These are phyloP conservation scores for Pseudogymnoascus sp. DNA, from an alignment of 2,329 filamentous ascomycete genomes.

Conservation along the genomic window DNA sequence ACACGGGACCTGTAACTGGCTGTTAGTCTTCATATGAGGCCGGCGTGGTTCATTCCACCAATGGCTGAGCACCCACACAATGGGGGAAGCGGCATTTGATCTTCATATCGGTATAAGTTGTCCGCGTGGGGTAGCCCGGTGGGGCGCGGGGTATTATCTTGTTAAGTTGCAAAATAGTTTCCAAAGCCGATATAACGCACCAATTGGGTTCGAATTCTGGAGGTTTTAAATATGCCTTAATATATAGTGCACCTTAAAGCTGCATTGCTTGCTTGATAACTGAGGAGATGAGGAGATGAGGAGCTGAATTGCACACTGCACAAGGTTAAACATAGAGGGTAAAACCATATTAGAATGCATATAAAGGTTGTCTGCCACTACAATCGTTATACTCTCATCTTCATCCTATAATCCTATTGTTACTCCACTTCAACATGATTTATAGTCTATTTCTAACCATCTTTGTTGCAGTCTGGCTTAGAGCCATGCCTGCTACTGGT, in stretches of 20 bases:
- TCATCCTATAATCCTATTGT: background rate
- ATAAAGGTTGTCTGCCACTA: background rate
- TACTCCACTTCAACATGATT: background rate
- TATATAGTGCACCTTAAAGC: background rate
- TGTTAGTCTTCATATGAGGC: background rate
- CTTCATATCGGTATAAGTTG: background rate
- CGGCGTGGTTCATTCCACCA: background rate
- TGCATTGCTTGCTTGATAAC: background rate
- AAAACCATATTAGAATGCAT: background rate
- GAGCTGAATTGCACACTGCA: background rate
- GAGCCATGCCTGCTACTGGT: background rate
- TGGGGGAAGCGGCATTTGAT: background rate
- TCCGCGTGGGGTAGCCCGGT: background rate
- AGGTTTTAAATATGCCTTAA: too few relatives aligned
- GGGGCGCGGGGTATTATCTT: background rate
- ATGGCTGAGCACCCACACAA: background rate
- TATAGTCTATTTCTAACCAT: background rate
- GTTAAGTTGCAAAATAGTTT: background rate
- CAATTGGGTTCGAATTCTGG: background rate
- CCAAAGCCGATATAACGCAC: background rate
- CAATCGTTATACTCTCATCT: background rate
- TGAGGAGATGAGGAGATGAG: background rate
- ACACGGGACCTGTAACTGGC: background rate
- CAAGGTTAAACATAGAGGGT: background rate
- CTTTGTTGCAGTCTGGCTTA: background rate